Evolutionary conservation across 371 early-diverging fungal species (phyloP).

Genomic region (Apophysomyces variabilis): DNA sequence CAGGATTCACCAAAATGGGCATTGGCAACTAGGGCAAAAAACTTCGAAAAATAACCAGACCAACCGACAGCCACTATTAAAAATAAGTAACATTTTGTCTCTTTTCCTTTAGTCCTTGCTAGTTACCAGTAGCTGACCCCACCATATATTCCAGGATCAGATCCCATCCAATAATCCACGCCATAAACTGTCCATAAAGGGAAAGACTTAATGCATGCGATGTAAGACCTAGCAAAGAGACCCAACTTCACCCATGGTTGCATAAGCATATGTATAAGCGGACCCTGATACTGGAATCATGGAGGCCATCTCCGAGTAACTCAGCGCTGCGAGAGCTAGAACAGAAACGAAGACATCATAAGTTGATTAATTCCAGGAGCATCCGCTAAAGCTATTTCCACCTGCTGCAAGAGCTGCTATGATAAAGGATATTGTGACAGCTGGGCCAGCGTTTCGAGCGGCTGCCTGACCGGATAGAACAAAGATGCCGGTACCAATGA

Average conservation of each 20-base stretch:
- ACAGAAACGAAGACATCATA: too few relatives aligned
- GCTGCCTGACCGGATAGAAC: constrained; percentile 78
- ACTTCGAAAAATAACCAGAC: constrained; percentile 77
- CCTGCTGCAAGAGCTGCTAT: constrained; percentile 75
- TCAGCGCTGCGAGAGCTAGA: constrained; percentile 71
- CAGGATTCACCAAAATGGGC: constrained; percentile 49
- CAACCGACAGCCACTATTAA: constrained; percentile 65
- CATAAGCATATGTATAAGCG: constrained; percentile 84
- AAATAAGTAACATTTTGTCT: too few relatives aligned
- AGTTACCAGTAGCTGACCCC: constrained; percentile 68
- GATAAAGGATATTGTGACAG: constrained; percentile 77
- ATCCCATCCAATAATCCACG: constrained; percentile 88
- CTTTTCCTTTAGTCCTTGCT: constrained; percentile 3
- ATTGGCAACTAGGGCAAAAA: constrained; percentile 64
- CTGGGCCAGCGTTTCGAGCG: constrained; percentile 78
- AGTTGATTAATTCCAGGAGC: neutral
- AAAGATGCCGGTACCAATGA: constrained; percentile 75
- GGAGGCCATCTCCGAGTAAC: constrained; percentile 83
- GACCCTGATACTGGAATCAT: constrained; percentile 88
- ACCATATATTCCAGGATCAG: constrained; percentile 84
- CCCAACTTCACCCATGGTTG: constrained; percentile 76
- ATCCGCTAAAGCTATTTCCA: constrained; percentile 6
- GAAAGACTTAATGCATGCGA: too few relatives aligned
- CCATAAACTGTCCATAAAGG: constrained; percentile 49
- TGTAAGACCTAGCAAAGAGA: too few relatives aligned